phyloP scores from a whole-genome alignment of 2,329 filamentous ascomycete species.

The Aspergillus costaricaensis region DNA sequence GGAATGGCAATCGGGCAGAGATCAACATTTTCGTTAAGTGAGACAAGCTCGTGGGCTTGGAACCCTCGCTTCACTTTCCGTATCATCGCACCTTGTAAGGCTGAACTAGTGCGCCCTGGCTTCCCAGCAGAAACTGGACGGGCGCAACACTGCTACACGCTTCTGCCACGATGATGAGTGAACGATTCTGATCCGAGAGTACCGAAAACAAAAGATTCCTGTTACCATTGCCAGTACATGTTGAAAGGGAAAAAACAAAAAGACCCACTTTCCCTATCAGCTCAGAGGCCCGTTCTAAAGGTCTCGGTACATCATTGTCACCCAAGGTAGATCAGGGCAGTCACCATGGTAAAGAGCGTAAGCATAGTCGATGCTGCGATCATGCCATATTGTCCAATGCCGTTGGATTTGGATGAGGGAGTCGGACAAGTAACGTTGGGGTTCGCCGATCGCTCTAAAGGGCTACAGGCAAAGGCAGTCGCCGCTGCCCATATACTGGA shows the following conservation, averaged over 20 bases:
- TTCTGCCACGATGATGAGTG: too few relatives aligned
- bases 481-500: slow-evolving; percentile 4
- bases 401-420: not conserved
- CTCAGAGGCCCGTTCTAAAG: not conserved
- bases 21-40: not conserved
- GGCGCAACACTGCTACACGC: too few relatives aligned
- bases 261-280: not conserved
- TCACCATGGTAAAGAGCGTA: not conserved
- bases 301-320: not conserved
- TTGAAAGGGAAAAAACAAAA: too few relatives aligned
- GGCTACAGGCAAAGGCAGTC: not conserved
- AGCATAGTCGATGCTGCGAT: not conserved
- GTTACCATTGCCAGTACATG: not conserved
- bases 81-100: not conserved
- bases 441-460: not conserved
- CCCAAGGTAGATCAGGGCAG: not conserved
- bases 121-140: not conserved
- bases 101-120: not conserved
- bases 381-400: not conserved
- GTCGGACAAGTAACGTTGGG: slow-evolving; percentile 1
- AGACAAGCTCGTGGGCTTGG: not conserved
- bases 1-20: not conserved
- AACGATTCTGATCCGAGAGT: not conserved
- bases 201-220: not conserved
- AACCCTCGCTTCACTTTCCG: not conserved